Conservation (phyloP, 179 eudicot genomes). For the Sideroxylon spinosum region DNA sequence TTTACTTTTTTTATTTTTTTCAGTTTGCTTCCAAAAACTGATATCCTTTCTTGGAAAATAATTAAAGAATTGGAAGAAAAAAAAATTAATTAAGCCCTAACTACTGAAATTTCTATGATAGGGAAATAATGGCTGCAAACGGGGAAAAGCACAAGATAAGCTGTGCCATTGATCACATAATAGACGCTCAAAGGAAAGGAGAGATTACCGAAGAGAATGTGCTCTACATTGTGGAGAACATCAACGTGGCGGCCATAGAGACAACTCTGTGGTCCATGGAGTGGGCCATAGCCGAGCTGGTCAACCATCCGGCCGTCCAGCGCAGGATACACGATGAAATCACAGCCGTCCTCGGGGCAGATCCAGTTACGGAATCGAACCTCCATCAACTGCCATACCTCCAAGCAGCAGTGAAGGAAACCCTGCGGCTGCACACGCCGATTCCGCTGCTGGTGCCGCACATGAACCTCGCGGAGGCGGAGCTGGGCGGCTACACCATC, state of each 20-base stretch:
- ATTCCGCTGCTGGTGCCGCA: constrained; percentile 74
- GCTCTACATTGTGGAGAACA: constrained; percentile 67
- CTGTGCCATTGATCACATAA: constrained; percentile 71
- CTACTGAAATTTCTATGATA: constrained; percentile 14
- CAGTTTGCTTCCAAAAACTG: too few relatives aligned
- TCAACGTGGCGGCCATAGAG: constrained; percentile 74
- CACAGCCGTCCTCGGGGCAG: constrained; percentile 28
- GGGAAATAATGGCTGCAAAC: constrained; percentile 43
- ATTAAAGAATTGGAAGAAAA: too few relatives aligned
- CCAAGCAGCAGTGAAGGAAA: constrained; percentile 71
- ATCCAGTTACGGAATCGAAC: constrained; percentile 56
- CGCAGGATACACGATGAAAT: constrained; percentile 52
- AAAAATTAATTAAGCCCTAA: too few relatives aligned
- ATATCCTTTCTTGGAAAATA: too few relatives aligned
- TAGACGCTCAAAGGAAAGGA: constrained; percentile 62
- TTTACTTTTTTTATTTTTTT: too few relatives aligned
- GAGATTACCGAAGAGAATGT: constrained; percentile 62
- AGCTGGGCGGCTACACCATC: constrained; percentile 66
- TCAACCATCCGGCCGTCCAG: constrained; percentile 60
- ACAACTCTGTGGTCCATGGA: constrained; percentile 73
- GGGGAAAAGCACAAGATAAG: constrained; percentile 38
- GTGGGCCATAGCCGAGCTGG: constrained; percentile 79
- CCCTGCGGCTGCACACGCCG: constrained; percentile 76
- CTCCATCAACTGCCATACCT: constrained; percentile 57
- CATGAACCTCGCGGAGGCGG: constrained; percentile 58